Evolutionary conservation across 2,329 filamentous ascomycete genomes (phyloP).

Genomic region (Cryphonectria nitschkei): DNA sequence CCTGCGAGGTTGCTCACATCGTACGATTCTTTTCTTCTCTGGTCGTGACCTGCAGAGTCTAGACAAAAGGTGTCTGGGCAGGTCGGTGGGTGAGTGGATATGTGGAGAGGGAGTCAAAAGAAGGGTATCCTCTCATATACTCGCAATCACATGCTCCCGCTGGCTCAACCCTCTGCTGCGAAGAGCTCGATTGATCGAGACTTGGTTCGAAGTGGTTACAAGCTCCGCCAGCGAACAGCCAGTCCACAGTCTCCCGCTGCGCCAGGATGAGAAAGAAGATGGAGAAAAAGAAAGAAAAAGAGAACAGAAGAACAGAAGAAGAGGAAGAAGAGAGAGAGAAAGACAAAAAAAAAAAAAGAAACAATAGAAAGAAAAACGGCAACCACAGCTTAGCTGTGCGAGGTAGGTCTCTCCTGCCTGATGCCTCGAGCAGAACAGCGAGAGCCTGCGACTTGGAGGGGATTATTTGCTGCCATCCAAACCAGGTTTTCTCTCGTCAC

Average conservation of each 20-base stretch:
- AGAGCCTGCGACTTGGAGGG: background rate
- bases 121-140: background rate
- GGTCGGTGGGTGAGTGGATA: background rate
- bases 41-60: background rate
- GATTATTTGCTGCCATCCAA: background rate
- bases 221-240: background rate
- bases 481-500: background rate
- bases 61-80: background rate
- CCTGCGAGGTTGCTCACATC: background rate
- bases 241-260: background rate
- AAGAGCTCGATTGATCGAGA: background rate
- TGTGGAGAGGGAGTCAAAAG: background rate
- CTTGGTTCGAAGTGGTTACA: background rate
- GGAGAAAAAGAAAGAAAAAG: no score
- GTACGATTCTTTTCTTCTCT: background rate
- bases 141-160: background rate
- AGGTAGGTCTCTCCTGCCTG: no score
- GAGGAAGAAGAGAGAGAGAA: no score
- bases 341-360: no score
- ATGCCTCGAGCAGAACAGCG: no score
- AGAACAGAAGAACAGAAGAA: no score
- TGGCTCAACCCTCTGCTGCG: background rate
- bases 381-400: background rate
- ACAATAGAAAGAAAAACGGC: no score
- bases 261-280: background rate